Evolutionary conservation across 148 eudicot genomes (phyloP).

Genomic region (Spergularia marina): DNA sequence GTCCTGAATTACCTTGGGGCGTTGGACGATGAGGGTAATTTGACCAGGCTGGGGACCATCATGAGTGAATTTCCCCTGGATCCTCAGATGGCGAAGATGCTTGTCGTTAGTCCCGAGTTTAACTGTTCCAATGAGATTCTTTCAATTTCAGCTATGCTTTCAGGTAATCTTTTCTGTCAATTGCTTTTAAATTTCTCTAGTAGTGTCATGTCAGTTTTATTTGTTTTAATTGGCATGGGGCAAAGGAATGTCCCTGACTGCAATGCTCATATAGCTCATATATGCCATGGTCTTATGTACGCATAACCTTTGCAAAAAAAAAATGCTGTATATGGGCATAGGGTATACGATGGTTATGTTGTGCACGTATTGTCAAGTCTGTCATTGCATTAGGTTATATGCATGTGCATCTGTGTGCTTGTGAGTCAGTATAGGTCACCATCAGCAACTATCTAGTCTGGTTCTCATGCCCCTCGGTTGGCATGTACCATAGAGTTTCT

Average conservation of each 20-base stretch:
- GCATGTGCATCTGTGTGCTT: constrained; percentile 35
- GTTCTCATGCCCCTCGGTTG: constrained; percentile 68
- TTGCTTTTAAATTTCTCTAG: neutral
- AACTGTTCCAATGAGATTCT: constrained; percentile 84
- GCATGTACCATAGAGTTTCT: constrained; percentile 88
- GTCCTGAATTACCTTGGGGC: constrained; percentile 84
- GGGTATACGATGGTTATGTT: constrained; percentile 16
- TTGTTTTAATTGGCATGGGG: constrained; percentile 13
- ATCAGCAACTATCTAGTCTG: constrained; percentile 87
- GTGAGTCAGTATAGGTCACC: constrained; percentile 56
- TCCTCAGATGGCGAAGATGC: constrained; percentile 90
- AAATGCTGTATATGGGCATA: neutral
- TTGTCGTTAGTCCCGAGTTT: constrained; percentile 70
- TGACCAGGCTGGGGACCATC: constrained; percentile 70
- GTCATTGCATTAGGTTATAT: constrained; percentile 29
- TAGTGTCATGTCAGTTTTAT: constrained; percentile 13
- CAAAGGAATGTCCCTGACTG: constrained; percentile 19
- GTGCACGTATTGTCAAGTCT: constrained; percentile 23
- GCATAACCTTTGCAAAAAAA: neutral
- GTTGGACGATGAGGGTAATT: constrained; percentile 79
- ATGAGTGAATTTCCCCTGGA: constrained; percentile 90
- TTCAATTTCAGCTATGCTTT: constrained; percentile 92
- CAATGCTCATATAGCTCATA: constrained; percentile 1
- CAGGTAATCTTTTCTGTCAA: constrained; percentile 40
- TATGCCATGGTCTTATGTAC: neutral